phyloP scores from a whole-genome alignment of 305 asterid species.

The Solanum hybrid region DNA sequence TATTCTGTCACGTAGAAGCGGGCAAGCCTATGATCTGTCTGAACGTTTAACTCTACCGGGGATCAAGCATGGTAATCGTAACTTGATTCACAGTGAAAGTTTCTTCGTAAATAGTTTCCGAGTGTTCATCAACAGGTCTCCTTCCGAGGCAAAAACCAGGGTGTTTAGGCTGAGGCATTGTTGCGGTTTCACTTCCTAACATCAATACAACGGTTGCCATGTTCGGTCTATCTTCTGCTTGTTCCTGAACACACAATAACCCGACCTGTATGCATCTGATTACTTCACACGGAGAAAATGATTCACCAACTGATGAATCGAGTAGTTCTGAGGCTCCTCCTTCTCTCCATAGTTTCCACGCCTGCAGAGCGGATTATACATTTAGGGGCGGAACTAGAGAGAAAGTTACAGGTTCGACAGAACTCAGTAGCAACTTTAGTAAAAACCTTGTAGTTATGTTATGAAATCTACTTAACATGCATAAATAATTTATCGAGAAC shows the following conservation, averaged over 20 bases:
- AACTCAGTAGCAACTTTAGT: neutral
- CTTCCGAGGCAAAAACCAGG: constrained; percentile 62
- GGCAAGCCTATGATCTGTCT: neutral
- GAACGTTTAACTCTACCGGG: constrained; percentile 27
- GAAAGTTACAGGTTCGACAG: neutral
- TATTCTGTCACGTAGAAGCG: neutral
- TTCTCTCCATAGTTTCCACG: constrained; percentile 60
- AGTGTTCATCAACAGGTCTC: constrained; percentile 27
- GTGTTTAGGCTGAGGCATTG: constrained; percentile 55
- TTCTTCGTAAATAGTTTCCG: constrained; percentile 39
- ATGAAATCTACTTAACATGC: neutral
- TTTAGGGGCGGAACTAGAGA: neutral
- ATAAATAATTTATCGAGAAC: neutral
- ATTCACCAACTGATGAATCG: constrained; percentile 35
- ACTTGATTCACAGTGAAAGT: constrained; percentile 55
- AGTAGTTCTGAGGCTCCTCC: constrained; percentile 43
- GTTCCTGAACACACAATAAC: constrained; percentile 64
- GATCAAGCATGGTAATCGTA: constrained; percentile 48
- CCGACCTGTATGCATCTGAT: constrained; percentile 75
- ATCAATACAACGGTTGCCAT: constrained; percentile 57
- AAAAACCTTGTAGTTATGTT: neutral
- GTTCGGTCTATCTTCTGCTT: constrained; percentile 57
- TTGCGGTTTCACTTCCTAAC: constrained; percentile 46
- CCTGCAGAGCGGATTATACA: constrained; percentile 23
- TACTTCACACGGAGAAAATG: constrained; percentile 37